Conservation (phyloP, 179 eudicot species). For the Beta lomatogona region DNA sequence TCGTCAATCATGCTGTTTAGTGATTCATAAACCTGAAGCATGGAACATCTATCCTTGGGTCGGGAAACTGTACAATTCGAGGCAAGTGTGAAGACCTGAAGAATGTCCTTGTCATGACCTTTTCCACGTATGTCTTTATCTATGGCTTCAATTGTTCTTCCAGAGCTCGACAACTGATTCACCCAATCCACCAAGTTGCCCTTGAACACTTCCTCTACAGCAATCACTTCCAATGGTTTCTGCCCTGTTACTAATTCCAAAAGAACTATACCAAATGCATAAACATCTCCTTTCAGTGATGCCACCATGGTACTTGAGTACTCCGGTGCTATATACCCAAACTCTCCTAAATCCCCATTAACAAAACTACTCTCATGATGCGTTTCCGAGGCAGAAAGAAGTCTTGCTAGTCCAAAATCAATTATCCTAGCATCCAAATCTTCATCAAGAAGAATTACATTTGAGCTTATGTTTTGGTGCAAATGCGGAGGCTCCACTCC, state of each 20-base stretch:
- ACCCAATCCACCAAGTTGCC: conserved; percentile 92
- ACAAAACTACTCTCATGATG: conserved; percentile 54
- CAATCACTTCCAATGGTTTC: conserved; percentile 61
- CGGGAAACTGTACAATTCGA: conserved; percentile 61
- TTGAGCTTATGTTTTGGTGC: conserved; percentile 81
- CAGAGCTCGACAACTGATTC: conserved; percentile 50
- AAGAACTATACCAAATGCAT: conserved; percentile 82
- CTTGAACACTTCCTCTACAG: conserved; percentile 66
- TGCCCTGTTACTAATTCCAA: conserved; percentile 81
- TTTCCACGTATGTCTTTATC: conserved; percentile 64
- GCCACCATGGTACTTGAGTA: conserved; percentile 70
- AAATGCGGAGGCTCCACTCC: conserved; percentile 78
- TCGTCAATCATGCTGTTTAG: conserved; percentile 65
- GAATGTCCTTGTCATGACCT: conserved; percentile 75
- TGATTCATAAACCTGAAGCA: conserved; percentile 79
- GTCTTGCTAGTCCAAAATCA: conserved; percentile 79
- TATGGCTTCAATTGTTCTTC: conserved; percentile 61
- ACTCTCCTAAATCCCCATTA: conserved; percentile 78
- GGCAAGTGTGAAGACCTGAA: conserved; percentile 64
- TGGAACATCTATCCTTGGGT: conserved; percentile 75
- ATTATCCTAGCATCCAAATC: conserved; percentile 87
- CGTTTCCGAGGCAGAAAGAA: conserved; percentile 48
- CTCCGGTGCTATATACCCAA: conserved; percentile 92
- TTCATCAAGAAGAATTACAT: conserved; percentile 75
- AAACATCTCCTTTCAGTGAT: conserved; percentile 79